Conservation (phyloP, 1,284 basidiomycete genomes). For the Mycena citricolor region DNA sequence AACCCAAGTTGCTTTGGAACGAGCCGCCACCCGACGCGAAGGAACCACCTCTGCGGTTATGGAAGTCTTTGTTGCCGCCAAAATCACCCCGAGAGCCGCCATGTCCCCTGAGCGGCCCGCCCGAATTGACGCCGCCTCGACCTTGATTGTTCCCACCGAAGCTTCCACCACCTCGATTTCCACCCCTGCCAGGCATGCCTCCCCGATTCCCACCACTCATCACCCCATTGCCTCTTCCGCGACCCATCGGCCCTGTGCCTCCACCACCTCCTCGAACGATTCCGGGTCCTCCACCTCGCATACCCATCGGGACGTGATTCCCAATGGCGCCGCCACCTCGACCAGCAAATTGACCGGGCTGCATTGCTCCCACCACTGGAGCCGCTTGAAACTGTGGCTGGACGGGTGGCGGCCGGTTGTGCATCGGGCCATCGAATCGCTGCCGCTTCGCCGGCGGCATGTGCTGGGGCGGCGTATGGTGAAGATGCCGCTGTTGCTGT, state of each 20-base stretch:
- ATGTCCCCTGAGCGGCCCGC: constrained; percentile 53
- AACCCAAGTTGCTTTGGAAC: constrained; percentile 38
- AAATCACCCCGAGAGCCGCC: constrained; percentile 61
- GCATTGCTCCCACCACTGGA: constrained; percentile 33
- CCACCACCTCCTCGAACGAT: constrained; percentile 30
- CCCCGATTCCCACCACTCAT: constrained; percentile 40
- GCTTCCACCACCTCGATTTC: constrained; percentile 48
- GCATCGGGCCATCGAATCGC: constrained; percentile 75
- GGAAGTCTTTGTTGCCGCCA: constrained; percentile 56
- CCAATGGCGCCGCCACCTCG: constrained; percentile 29
- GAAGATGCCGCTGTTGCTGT: constrained; percentile 47
- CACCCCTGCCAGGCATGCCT: no score
- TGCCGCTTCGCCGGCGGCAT: constrained; percentile 81
- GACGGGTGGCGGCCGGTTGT: constrained; percentile 48
- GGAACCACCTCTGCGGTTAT: constrained; percentile 64
- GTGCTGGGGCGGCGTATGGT: constrained; percentile 67
- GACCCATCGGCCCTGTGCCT: constrained; percentile 35
- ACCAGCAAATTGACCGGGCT: constrained; percentile 37
- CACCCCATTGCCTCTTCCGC: constrained; percentile 39
- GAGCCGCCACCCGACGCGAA: constrained; percentile 45
- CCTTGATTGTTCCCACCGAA: constrained; percentile 43
- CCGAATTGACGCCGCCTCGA: constrained; percentile 34
- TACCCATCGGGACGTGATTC: constrained; percentile 16
- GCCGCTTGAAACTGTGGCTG: constrained; percentile 48
- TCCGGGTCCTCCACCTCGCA: constrained; percentile 32